Evolutionary conservation across 768 basidiomycete genomes (phyloP), one percentile per base, ranked within the genome.

Genomic region (Boletus pseudopeckii): DNA sequence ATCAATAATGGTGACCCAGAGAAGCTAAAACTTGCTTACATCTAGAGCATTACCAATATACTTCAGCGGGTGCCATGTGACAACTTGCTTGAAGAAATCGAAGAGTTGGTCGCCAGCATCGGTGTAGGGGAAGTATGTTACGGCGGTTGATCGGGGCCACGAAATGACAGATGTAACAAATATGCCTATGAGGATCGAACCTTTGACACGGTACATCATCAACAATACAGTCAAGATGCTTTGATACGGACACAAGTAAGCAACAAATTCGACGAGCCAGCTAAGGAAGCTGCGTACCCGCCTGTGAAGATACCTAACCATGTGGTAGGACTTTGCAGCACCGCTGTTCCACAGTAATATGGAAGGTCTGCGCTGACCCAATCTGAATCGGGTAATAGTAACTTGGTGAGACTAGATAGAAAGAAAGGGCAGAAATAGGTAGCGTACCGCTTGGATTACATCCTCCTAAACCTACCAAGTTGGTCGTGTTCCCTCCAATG

Each of bases 261-360:
- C 36, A 45, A 48, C 36, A 30, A 55, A 45, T 42, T 44, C 20
- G 17, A 40, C 18, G 14, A 34, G 43, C 30, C 28, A 3, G 30
- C 13, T 26, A 15, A 45, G 30, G 48, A 48, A 53, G n/a, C 5
- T 13, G 63, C 83, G 22, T 63, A 87, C 85, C 91, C 91, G 59
- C 92, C 92, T 7, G 84, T 73, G 68, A 91, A 90, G 52, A 93
- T 81, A 34, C 92, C 92, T n/a, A 93, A 72, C 92, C 92, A 94
- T 75, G 90, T 84, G 10, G 85, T 88, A 1, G 90, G 89, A 57
- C 73, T 85, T 37, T 80, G 84, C 26, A 94, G 72, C 4, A 90
- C 85, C 38, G 80, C 82, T 14, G 74, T 66, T 4, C 71, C 73
- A 59, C 92, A 94, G 71, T 80, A 90, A 48, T 77, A 62, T 5